These are phyloP conservation scores for Penicillium lagena DNA, from an alignment of 495 filamentous ascomycete species.

Conservation along the genomic window DNA sequence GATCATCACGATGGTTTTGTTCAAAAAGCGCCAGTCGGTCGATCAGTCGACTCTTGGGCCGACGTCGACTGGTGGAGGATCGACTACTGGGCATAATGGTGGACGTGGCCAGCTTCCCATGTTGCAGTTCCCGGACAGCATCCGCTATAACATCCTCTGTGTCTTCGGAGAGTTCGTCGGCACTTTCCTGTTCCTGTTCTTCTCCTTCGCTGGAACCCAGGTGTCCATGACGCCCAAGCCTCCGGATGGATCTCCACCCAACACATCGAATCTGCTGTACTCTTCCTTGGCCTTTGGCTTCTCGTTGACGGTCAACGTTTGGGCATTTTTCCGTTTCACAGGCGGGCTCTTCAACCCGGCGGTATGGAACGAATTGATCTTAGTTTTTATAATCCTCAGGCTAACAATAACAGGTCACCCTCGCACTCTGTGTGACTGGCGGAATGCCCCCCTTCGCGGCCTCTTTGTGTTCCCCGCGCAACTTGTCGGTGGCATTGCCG, in stretches of 20 bases:
- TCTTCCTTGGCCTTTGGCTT: conserved; percentile 69
- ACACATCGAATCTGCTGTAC: conserved; percentile 53
- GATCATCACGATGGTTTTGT: neutral
- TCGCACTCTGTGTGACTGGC: conserved; percentile 51
- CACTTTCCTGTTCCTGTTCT: conserved; percentile 79
- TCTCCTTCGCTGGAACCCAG: conserved; percentile 74
- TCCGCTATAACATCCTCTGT: conserved; percentile 50
- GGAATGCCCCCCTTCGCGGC: conserved; percentile 46
- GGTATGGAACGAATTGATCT: conserved; percentile 23
- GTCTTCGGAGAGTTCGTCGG: conserved; percentile 67
- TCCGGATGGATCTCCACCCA: conserved; percentile 26
- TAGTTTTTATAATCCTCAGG: neutral
- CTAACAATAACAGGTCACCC: conserved; percentile 40
- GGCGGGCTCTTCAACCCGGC: conserved; percentile 82
- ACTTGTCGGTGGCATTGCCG: conserved; percentile 51
- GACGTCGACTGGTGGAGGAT: no score
- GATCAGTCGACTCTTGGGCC: conserved; percentile 9
- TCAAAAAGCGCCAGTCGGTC: conserved; percentile 7
- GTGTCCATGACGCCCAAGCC: conserved; percentile 52
- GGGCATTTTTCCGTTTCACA: conserved; percentile 76
- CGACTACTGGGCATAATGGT: no score
- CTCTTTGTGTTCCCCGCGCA: conserved; percentile 47
- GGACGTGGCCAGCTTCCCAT: conserved; percentile 34
- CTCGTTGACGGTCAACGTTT: conserved; percentile 72
- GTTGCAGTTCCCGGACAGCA: conserved; percentile 28